Percentiles rank a stretch among this genome's conserved stretches.
These are phyloP conservation scores for Macadamia tetraphylla DNA, from an alignment of 164 flowering plant genomes.

Conservation along the genomic window DNA sequence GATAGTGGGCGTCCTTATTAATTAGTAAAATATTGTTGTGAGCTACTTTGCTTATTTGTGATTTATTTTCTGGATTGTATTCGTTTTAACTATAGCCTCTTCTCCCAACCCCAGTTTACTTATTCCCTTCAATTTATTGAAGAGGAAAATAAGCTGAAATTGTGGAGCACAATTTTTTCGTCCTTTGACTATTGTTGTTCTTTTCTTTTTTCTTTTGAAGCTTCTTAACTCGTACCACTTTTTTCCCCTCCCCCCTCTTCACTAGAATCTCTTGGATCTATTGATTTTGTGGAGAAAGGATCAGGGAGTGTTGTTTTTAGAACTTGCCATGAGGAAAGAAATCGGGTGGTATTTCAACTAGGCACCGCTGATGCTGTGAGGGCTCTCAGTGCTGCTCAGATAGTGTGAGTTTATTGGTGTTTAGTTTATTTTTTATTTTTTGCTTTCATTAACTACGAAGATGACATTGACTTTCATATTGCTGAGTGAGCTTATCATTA, in stretches of 20 bases:
- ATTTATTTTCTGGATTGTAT: no score
- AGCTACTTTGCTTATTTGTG: no score
- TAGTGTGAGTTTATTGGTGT: constrained; percentile 52
- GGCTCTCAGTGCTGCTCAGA: constrained; percentile 74
- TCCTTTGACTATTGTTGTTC: no score
- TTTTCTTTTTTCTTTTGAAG: background rate
- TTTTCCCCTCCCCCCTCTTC: constrained; percentile 1
- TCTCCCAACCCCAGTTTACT: no score
- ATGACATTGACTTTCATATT: background rate
- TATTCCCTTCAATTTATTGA: no score
- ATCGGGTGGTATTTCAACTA: constrained; percentile 78
- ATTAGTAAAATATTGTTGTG: no score
- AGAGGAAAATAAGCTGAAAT: no score
- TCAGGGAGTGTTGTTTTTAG: constrained; percentile 73
- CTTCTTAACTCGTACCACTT: background rate
- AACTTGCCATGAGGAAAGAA: constrained; percentile 68
- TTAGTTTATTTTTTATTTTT: background rate
- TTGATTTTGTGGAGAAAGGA: constrained; percentile 86
- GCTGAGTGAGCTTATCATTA: background rate
- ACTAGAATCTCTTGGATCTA: constrained; percentile 56
- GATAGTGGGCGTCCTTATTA: no score
- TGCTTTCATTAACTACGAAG: background rate
- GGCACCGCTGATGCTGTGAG: constrained; percentile 95
- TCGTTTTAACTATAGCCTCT: no score
- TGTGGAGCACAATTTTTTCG: no score